phyloP scores from a whole-genome alignment of 2,329 filamentous ascomycete species.

The Huntiella abstrusa region DNA sequence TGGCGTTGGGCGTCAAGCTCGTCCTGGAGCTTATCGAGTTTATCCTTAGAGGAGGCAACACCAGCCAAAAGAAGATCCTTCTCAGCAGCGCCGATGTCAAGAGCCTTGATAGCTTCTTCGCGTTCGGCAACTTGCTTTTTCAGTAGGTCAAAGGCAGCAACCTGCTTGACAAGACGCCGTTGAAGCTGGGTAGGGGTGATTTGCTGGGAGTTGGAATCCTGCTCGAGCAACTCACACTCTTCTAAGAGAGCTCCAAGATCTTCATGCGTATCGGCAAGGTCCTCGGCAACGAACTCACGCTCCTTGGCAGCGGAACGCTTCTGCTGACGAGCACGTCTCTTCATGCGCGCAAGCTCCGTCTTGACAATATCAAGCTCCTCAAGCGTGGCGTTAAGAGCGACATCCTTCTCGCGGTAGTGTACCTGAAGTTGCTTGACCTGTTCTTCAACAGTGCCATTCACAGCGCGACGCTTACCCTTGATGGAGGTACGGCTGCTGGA shows the following conservation, averaged over 20 bases:
- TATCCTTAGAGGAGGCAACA: slow-evolving; percentile 2
- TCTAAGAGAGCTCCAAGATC: slow-evolving; percentile 8
- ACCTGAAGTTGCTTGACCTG: slow-evolving; percentile 5
- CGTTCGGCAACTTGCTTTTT: slow-evolving; percentile 77
- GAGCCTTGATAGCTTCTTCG: slow-evolving; percentile 40
- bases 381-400: slow-evolving; percentile 36
- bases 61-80: slow-evolving; percentile 8
- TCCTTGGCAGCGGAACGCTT: slow-evolving; percentile 6
- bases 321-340: slow-evolving; percentile 7
- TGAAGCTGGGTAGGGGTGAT: slow-evolving; percentile 52
- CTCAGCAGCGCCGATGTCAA: slow-evolving; percentile 6
- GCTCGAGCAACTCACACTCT: slow-evolving; percentile 35
- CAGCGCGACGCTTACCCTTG: background rate
- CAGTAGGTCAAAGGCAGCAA: slow-evolving; percentile 81
- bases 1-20: slow-evolving; percentile 34
- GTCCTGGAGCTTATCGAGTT: slow-evolving; percentile 4
- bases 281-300: slow-evolving; percentile 61
- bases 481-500: background rate
- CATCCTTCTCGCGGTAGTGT: slow-evolving; percentile 8
- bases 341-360: slow-evolving; percentile 3
- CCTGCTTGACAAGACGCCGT: slow-evolving; percentile 53
- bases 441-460: slow-evolving; percentile 5
- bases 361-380: slow-evolving; percentile 55
- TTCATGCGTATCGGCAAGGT: slow-evolving; percentile 42
- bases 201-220: slow-evolving; percentile 53